Evolutionary conservation across 768 basidiomycete genomes (phyloP).

Genomic region (Hysterangium stoloniferum): DNA sequence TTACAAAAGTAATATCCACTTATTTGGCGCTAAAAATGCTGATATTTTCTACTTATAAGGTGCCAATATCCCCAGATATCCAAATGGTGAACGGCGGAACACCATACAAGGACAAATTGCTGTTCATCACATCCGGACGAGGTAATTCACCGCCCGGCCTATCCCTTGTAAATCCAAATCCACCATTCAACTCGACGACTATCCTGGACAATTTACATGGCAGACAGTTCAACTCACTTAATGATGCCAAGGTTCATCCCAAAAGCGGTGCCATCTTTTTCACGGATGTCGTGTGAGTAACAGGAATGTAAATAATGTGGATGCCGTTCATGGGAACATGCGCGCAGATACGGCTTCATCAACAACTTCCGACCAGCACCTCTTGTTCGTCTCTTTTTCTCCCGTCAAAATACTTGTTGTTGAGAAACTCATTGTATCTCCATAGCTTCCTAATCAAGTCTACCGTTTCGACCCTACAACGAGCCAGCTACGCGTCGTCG

Average conservation of each 20-base stretch:
- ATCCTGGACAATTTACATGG: constrained; percentile 75
- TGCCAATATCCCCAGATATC: constrained; percentile 47
- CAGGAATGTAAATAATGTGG: not conserved
- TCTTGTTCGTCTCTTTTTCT: constrained; percentile 14
- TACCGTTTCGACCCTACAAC: constrained; percentile 68
- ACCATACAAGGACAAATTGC: constrained; percentile 47
- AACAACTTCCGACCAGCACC: constrained; percentile 61
- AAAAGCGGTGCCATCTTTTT: constrained; percentile 61
- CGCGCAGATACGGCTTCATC: constrained; percentile 51
- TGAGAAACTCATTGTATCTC: not conserved
- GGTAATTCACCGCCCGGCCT: constrained; percentile 54
- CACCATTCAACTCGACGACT: constrained; percentile 60
- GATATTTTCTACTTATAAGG: constrained; percentile 29
- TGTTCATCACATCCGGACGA: constrained; percentile 61
- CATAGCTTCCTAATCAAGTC: constrained; percentile 59
- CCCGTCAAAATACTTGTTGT: not conserved
- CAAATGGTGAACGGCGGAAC: constrained; percentile 71
- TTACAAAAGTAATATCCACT: constrained; percentile 29
- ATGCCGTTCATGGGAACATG: too few relatives aligned
- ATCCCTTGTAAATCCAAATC: constrained; percentile 52
- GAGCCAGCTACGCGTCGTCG: constrained; percentile 59
- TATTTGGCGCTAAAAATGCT: constrained; percentile 9
- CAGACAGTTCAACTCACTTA: constrained; percentile 74
- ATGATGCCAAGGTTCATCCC: constrained; percentile 71
- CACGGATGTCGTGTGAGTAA: constrained; percentile 57